Evolutionary conservation across 2,329 filamentous ascomycete genomes (phyloP), one percentile per base, ranked within the genome.

Genomic region (Cadophora malorum): DNA sequence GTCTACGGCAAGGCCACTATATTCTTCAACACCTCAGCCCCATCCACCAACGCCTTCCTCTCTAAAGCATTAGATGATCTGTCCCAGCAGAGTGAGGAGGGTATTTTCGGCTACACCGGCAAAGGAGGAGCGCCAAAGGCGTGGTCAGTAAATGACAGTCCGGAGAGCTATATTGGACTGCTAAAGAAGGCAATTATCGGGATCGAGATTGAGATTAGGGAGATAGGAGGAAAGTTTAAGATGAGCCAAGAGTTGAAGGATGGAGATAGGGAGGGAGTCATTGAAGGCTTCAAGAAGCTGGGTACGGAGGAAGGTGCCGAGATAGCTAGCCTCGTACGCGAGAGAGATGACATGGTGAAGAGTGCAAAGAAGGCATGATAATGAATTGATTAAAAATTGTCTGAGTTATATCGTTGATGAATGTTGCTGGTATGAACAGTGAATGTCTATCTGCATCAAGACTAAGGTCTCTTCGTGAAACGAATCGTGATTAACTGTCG

Each of bases 151-250:
- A 73, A 78, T 0, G 86, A 90, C 66, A 88, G 88, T 2, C 87
- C 86, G 0, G 80, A 81, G 12, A 75, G 73, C 0, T 91, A 88
- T 75, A 76, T 90, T 9, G 81, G 85, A 7, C 72, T 90, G 14
- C 70, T 89, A 74, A 84, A 84, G 76, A 89, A 86, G 79, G 82
- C 78, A 50, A 88, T 90, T 55, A 83, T 89, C 35, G 88, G 88
- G 0, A 82, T 90, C 16, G 86, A 90, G 74, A 86, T 91, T 52
- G 76, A 79, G 52, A 82, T 90, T 66, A 81, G 83, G 0, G 74
- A 81, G 4, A 75, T 90, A 41, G 83, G 85, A 60, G 88, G 88
- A 12, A 90, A 89, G 79, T 88, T 85, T 71, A 90, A 91, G 79
- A 89, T 90, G 88, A 89, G 85, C 70, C 88, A 90, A 78, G 88